Conservation (phyloP, 1,284 basidiomycete genomes). For the Crepidotus sp. region DNA sequence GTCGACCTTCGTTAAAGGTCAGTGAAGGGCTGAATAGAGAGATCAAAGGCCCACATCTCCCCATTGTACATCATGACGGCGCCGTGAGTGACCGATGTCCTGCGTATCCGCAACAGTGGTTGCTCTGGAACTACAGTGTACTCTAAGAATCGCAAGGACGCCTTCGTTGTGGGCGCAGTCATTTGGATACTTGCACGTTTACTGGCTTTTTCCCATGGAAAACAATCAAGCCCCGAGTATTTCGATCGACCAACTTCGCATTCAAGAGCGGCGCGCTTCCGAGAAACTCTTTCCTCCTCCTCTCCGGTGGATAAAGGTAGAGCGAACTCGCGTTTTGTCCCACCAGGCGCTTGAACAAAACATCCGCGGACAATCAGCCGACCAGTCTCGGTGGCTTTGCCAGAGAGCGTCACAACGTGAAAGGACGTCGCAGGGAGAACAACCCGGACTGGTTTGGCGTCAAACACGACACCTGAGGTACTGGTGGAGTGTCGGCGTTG, state of each 20-base stretch:
- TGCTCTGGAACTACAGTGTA: constrained; percentile 79
- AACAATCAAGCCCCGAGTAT: constrained; percentile 58
- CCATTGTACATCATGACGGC: constrained; percentile 92
- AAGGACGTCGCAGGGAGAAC: constrained; percentile 67
- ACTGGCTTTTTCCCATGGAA: constrained; percentile 43
- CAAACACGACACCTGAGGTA: constrained; percentile 73
- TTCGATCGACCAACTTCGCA: constrained; percentile 64
- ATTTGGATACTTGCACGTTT: constrained; percentile 32
- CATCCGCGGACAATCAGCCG: constrained; percentile 71
- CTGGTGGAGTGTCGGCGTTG: constrained; percentile 24
- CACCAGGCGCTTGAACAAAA: constrained; percentile 67
- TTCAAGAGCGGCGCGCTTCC: constrained; percentile 48
- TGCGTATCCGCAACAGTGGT: constrained; percentile 76
- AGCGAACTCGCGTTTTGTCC: constrained; percentile 62
- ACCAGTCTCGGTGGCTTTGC: constrained; percentile 60
- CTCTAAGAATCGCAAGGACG: constrained; percentile 49
- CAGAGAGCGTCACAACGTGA: constrained; percentile 67
- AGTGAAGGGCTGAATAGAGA: no score
- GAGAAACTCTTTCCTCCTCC: constrained; percentile 56
- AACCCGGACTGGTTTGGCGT: constrained; percentile 49
- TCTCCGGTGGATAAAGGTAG: constrained; percentile 68
- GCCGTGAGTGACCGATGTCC: constrained; percentile 83
- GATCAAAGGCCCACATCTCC: constrained; percentile 55
- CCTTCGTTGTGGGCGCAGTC: constrained; percentile 26
- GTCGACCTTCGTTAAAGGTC: constrained; percentile 59